phyloP scores from a whole-genome alignment of 73 alveolate genomes.

The Loxodes magnus region DNA sequence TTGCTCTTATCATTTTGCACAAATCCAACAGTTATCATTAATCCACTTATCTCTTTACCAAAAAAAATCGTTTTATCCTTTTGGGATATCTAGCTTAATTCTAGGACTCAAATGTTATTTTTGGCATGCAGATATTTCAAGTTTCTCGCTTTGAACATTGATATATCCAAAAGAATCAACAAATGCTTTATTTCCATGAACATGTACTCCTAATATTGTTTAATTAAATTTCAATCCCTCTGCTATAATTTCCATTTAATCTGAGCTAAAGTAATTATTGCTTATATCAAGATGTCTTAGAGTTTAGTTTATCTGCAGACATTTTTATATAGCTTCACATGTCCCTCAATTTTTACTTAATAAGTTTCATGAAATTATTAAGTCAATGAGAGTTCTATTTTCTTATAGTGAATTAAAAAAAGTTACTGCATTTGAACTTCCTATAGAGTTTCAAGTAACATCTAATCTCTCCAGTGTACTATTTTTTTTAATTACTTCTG shows the following conservation, averaged over 20 bases:
- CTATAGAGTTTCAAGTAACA: slow-evolving; percentile 1
- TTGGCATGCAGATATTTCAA: background rate
- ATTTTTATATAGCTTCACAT: background rate
- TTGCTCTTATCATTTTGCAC: background rate
- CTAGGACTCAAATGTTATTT: background rate
- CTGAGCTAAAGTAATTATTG: background rate
- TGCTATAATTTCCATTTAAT: background rate
- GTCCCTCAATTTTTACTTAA: slow-evolving; percentile 1
- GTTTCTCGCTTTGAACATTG: background rate
- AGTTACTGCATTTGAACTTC: background rate
- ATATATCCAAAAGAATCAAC: slow-evolving; percentile 8
- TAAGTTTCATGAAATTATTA: slow-evolving; percentile 4
- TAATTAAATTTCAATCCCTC: background rate
- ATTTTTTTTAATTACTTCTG: background rate
- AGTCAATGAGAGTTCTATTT: background rate
- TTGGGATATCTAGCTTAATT: background rate
- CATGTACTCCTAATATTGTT: slow-evolving; percentile 10
- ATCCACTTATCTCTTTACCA: too few relatives aligned
- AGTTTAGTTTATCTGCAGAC: background rate
- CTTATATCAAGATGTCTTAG: background rate
- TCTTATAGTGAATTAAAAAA: background rate
- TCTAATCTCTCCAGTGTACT: background rate
- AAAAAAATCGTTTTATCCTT: too few relatives aligned
- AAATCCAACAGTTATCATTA: slow-evolving; percentile 11
- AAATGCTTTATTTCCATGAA: slow-evolving; percentile 10